Base-by-base conservation (phyloP, 2,329 filamentous ascomycete species). In the Phoma sp. region DNA sequence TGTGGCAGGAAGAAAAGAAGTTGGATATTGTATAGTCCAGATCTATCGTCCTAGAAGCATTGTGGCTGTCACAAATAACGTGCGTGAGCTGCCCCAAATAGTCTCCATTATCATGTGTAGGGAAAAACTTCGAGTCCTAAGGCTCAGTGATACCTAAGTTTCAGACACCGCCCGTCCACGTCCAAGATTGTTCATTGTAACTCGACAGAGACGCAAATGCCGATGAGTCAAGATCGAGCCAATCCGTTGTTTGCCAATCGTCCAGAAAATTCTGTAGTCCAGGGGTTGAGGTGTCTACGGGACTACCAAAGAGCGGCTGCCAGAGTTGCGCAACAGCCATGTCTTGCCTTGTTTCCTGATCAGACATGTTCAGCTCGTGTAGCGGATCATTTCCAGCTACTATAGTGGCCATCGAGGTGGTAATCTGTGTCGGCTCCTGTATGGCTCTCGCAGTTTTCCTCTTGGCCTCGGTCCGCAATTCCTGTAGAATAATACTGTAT, bases 401-500 rank as follows among this genome's bases (percentile, higher is more conserved):
- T 4, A 38, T 17, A 15, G 39, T 20, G 0, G 38, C 14, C 17
- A 42, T 40, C 5, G 42, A n/a, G 17, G 14, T 36, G 18, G 15
- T 4, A 14, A 39, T 17, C 14, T 57, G 50, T 2, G 20, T 6
- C 12, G 49, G 54, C 4, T 62, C 57, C 15, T 50, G 57, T 12
- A 56, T 12, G 5, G 47, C 48, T 37, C 54, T 51, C 11, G 60
- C 56, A 9, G 59, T 59, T 29, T 63, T 64, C 32, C 47, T 57
- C 38, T 65, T 70, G 4, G 71, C 78, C 48, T 81, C 78, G 7
- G 71, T 62, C 34, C 78, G 67, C 18, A 81, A 57, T 48, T 81
- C 79, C 39, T 79, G 77, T 9, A 81, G 59, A 36, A 81, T 81
- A 42, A 81, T 80, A 25, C 77, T 77, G 37, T 81, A 81, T 32